Base-by-base conservation (phyloP, 768 basidiomycete genomes). In the Boletus speciosus region DNA sequence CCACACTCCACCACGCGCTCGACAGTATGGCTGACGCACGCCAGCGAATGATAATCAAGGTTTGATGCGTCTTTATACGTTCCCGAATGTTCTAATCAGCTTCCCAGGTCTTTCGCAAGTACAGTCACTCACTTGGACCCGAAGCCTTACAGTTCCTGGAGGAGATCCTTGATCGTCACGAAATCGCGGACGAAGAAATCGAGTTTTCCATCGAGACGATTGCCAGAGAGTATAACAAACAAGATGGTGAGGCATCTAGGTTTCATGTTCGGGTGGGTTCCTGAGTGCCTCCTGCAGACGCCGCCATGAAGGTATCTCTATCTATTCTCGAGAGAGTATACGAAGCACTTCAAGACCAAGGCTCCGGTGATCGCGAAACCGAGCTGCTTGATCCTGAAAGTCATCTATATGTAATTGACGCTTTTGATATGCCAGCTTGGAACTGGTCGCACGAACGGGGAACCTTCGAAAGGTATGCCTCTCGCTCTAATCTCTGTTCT, bases 391-490 rank as follows among this genome's bases (percentile, higher is more conserved):
- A 94, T 60, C 85, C 89, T 6, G 86, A 92, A 32, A 84, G 79
- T 39, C 90, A 97, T 66, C 72, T 98, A 29, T 83, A 84, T 62
- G 76, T 98, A 59, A 76, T 98, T 31, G 84, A 96, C 67, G 87
- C 96, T 10, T 96, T 93, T 63, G 93, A 96, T 48, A 98, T 98
- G 94, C 97, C 97, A 1, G 73, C 85, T 12, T 94, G 94, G 86
- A 81, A 87, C 62, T 99, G 92, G 85, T 93, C 94, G 15, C 74
- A 78, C 31, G 90, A 95, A 63, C 76, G 89, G 54, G 88, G 88
- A 43, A 86, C 89, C 2, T 98, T 98, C 64, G 92, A 93, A 54
- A 89, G 83, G 95, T 96, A 65, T 42, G 81, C 49, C 21, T 50
- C 23, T 41, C 32, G 38, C 47, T 14, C 19, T 11, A 19, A 39